These are phyloP conservation scores for Monosporascus sp. DNA, from an alignment of 2,329 filamentous ascomycete genomes.

Conservation along the genomic window DNA sequence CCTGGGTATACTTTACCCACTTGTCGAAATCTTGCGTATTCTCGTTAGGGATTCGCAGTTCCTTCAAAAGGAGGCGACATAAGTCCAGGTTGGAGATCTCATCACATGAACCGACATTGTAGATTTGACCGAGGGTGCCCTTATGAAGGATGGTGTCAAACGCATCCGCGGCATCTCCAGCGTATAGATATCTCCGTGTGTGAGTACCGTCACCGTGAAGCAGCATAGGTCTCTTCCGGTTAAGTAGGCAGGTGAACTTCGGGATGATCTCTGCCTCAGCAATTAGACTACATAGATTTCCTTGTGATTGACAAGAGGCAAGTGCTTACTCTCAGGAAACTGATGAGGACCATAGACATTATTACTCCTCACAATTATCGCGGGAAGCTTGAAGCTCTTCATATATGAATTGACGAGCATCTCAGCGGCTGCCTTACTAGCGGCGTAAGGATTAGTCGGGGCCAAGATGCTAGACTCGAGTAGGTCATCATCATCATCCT, in stretches of 20 bases:
- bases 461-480: conserved; percentile 69
- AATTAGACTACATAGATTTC: conserved; percentile 3
- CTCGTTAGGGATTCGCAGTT: conserved; percentile 52
- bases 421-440: conserved; percentile 75
- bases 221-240: conserved; percentile 60
- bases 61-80: conserved; percentile 57
- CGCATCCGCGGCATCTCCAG: conserved; percentile 73
- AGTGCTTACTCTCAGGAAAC: conserved; percentile 68
- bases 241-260: conserved; percentile 70
- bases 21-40: conserved; percentile 49
- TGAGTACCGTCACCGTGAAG: conserved; percentile 74
- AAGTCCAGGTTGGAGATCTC: conserved; percentile 71
- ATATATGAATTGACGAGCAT: conserved; percentile 85
- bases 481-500: conserved; percentile 64
- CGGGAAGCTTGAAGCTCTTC: conserved; percentile 75
- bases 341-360: conserved; percentile 85
- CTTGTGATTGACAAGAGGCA: too few species aligned
- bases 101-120: conserved; percentile 76
- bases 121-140: conserved; percentile 67
- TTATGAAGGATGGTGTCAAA: conserved; percentile 81
- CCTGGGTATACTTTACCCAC: conserved; percentile 70
- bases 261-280: conserved; percentile 67
- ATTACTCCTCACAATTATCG: conserved; percentile 76
- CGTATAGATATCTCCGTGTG: conserved; percentile 71
- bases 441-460: conserved; percentile 78